A percentile compares a stretch with the other conserved stretches of the same genome.
Evolutionary conservation across 1,284 basidiomycete genomes (phyloP).

Genomic region (Cystobasidiaceae sp.): DNA sequence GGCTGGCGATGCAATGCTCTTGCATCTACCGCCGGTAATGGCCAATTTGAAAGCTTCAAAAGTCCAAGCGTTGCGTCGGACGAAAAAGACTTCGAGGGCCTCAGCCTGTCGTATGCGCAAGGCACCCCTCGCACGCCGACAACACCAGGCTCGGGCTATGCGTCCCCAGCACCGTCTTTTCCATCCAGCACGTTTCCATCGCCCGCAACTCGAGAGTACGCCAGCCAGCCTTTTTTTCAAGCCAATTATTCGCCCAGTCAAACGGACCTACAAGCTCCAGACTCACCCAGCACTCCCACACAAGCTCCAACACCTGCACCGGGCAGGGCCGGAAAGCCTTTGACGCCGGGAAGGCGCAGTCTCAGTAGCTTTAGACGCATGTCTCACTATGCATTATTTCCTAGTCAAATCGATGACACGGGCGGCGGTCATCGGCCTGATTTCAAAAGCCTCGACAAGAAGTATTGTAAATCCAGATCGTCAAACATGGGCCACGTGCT

Average conservation of each 20-base stretch:
- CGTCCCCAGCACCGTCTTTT: neutral
- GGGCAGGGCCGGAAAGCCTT: neutral
- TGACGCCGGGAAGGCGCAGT: neutral
- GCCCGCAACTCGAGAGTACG: neutral
- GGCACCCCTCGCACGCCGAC: neutral
- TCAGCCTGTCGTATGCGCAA: neutral
- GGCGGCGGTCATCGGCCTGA: neutral
- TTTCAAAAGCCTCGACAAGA: slow-evolving; percentile 1
- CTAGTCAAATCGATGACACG: neutral
- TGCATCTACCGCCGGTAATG: neutral
- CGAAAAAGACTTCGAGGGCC: neutral
- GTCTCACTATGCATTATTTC: slow-evolving; percentile 18
- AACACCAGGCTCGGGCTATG: neutral
- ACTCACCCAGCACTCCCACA: neutral
- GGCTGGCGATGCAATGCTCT: no score
- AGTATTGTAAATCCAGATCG: slow-evolving; percentile 10
- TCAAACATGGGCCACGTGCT: neutral
- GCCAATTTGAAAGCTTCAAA: neutral
- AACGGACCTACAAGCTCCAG: neutral
- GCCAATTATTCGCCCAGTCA: neutral
- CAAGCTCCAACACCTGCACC: neutral
- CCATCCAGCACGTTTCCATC: slow-evolving; percentile 5
- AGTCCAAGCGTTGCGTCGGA: neutral
- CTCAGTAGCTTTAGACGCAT: neutral
- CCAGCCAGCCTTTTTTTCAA: slow-evolving; percentile 15